Percentiles rank a stretch among this genome's conserved stretches.
These are phyloP conservation scores for Globisporangium acanthophoron DNA, from an alignment of 352 stramenopile species.

Conservation along the genomic window DNA sequence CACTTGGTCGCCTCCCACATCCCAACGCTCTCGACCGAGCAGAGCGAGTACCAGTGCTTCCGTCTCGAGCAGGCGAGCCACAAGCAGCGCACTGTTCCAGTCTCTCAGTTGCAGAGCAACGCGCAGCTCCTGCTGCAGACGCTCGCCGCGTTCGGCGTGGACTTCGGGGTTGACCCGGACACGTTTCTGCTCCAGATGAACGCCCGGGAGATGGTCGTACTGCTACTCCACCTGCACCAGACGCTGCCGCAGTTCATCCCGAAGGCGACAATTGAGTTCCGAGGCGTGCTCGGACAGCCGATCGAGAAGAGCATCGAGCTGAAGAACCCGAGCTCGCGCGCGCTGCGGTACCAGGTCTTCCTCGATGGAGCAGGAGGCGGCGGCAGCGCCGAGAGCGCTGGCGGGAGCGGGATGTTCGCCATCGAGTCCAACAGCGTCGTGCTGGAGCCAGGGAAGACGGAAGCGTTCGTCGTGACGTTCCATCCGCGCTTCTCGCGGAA, in stretches of 20 bases:
- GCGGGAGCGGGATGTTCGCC: constrained; percentile 45
- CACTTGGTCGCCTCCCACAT: constrained; percentile 86
- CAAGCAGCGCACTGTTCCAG: constrained; percentile 14
- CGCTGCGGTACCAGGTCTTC: constrained; percentile 87
- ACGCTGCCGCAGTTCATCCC: constrained; percentile 90
- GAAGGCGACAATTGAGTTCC: constrained; percentile 92
- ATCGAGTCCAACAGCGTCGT: constrained; percentile 64
- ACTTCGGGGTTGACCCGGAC: constrained; percentile 63
- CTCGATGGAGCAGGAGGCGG: constrained; percentile 43
- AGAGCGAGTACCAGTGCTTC: constrained; percentile 72
- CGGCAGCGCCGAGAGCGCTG: not conserved
- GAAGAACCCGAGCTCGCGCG: constrained; percentile 81
- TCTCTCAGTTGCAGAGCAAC: constrained; percentile 52
- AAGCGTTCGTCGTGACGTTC: constrained; percentile 80
- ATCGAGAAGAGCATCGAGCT: constrained; percentile 94
- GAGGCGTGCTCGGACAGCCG: constrained; percentile 71
- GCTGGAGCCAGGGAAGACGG: constrained; percentile 71
- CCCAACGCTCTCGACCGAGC: constrained; percentile 61
- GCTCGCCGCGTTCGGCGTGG: constrained; percentile 59
- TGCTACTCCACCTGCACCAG: constrained; percentile 89
- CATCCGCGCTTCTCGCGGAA: constrained; percentile 81
- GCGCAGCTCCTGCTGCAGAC: constrained; percentile 48
- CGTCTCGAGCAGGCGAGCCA: constrained; percentile 17
- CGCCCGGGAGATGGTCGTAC: constrained; percentile 68
- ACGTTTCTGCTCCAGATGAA: constrained; percentile 57